phyloP scores from a whole-genome alignment of 257 asterid genomes.

The Marsdenia floribunda region DNA sequence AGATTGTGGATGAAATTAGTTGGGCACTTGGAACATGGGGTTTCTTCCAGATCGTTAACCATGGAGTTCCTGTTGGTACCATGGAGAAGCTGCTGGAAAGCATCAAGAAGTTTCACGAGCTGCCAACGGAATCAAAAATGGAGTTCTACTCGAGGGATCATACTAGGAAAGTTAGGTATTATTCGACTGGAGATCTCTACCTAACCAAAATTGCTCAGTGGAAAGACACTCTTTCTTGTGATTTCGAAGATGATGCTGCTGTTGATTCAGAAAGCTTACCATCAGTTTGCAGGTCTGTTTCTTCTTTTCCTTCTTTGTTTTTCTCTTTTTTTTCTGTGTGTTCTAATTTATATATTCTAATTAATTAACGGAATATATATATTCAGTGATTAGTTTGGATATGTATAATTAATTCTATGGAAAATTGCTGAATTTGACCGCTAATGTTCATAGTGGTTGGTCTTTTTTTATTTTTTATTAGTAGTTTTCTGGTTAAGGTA shows the following conservation, averaged over 20 bases:
- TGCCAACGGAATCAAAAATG: not conserved
- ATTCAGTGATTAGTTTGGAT: too few species aligned
- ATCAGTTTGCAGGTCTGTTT: not conserved
- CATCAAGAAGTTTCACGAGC: slow-evolving; percentile 14
- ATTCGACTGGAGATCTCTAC: slow-evolving; percentile 13
- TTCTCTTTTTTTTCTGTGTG: too few species aligned
- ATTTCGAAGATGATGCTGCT: slow-evolving; percentile 8
- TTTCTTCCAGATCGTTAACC: slow-evolving; percentile 7
- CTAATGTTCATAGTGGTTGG: too few species aligned
- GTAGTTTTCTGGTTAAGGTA: too few species aligned
- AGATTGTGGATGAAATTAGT: slow-evolving; percentile 8
- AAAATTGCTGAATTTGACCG: too few species aligned
- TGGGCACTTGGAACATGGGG: slow-evolving; percentile 14
- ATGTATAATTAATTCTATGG: too few species aligned
- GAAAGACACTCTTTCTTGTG: slow-evolving; percentile 15
- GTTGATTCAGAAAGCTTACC: slow-evolving; percentile 4
- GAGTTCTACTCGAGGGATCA: slow-evolving; percentile 11
- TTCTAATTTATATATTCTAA: too few species aligned
- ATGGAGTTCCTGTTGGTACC: not conserved
- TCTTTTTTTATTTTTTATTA: too few species aligned
- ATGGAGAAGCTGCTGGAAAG: not conserved
- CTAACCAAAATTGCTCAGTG: slow-evolving; percentile 11
- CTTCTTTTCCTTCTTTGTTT: not conserved
- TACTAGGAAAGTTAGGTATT: not conserved
- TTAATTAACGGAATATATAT: too few species aligned